Percentiles rank a stretch among this genome's conserved stretches.
Evolutionary conservation across 148 eudicot species (phyloP).

Genomic region (Amaranthus palmeri): DNA sequence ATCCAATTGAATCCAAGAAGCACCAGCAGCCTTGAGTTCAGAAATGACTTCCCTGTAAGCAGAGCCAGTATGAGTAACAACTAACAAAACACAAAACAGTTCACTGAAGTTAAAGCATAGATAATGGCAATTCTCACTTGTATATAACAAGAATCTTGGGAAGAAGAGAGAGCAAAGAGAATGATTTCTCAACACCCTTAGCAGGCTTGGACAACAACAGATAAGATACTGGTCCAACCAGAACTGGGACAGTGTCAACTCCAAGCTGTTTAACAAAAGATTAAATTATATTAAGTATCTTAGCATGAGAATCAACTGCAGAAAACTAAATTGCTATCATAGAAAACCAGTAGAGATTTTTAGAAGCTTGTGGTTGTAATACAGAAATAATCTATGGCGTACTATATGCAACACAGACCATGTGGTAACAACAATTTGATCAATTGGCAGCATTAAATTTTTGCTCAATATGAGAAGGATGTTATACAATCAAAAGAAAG

Average conservation of each 20-base stretch:
- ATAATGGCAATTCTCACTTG: conserved; percentile 47
- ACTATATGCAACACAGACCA: neutral
- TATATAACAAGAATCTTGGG: conserved; percentile 77
- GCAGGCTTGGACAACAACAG: conserved; percentile 84
- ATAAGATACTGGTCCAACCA: conserved; percentile 82
- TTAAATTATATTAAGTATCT: neutral
- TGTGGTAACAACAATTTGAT: neutral
- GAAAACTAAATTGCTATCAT: neutral
- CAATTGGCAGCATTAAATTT: neutral
- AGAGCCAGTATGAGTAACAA: conserved; percentile 11
- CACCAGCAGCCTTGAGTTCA: conserved; percentile 93
- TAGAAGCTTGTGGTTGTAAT: neutral
- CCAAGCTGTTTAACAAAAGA: conserved; percentile 54
- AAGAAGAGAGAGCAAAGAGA: conserved; percentile 73
- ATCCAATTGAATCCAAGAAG: conserved; percentile 87
- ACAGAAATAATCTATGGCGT: neutral
- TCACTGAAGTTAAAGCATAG: neutral
- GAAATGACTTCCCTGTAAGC: conserved; percentile 75
- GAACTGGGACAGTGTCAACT: conserved; percentile 75
- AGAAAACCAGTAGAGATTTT: neutral
- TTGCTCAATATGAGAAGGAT: neutral
- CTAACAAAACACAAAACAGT: conserved; percentile 5
- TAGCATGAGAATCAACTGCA: neutral
- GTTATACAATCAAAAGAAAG: neutral
- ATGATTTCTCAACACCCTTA: conserved; percentile 90